Base-by-base conservation (phyloP, 164 flowering plant species). In the Umbilicus rupestris region DNA sequence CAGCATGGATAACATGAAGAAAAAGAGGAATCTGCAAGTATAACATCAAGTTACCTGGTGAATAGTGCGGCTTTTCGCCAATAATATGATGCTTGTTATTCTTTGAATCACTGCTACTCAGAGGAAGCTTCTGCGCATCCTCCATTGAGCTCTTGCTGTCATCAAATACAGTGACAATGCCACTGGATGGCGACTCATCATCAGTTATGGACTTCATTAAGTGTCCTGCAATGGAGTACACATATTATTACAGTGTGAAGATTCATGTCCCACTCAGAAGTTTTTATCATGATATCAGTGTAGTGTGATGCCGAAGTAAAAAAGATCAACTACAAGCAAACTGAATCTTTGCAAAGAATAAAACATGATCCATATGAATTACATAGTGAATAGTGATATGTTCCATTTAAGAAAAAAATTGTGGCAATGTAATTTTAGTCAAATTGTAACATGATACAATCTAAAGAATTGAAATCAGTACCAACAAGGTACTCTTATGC, bases 111-210 rank as follows among this genome's bases (percentile, higher is more conserved):
- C 17, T 52, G 6, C 31, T 52, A 52, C 59, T 52, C 65, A 70
- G 35, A 45, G 71, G 60, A 24, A 62, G 39, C 66, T 68, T 68
- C 10, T 65, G 64, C 47, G 55, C 37, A 24, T 63, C 44, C 24
- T 63, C 67, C 15, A 31, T 47, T 24, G 20, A 47, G 39, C 57
- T 66, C 59, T 47, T 46, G 26, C 39, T 44, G 44, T 60, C 64
- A 63, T 63, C 74, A 44, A 70, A 44, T n/a, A 55, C 72, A 67
- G 72, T 65, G 46, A 68, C 28, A 44, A 71, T 66, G 65, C 71
- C 63, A 57, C 70, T 63, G 33, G 78, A 72, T n/a, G 47, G 39
- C 57, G 50, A 63, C 68, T 71, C 75, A 69, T 74, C 70, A 70
- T 42, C 65, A 41, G 50, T 39, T 60, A 66, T 68, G 62, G 63